phyloP scores from a whole-genome alignment of 192 early-diverging fungal genomes.

The Chytriomyces hyalinus region DNA sequence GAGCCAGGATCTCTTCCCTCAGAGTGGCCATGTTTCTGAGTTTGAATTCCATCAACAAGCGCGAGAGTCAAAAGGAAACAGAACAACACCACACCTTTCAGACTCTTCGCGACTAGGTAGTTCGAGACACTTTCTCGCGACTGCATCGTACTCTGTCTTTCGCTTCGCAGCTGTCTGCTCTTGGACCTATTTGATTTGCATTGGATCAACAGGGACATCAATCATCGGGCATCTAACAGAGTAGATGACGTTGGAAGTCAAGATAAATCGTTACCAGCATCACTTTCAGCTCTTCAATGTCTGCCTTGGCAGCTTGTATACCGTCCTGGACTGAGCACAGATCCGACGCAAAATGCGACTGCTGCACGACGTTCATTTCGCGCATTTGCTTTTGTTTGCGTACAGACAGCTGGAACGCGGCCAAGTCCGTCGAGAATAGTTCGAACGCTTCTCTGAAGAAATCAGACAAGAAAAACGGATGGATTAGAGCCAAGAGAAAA shows the following conservation, averaged over 20 bases:
- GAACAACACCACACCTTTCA: neutral
- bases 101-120: constrained; percentile 28
- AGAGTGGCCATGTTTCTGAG: constrained; percentile 16
- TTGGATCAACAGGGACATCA: no score
- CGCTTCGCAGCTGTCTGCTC: constrained; percentile 47
- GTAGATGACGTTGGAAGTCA: no score
- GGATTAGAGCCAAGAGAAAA: constrained; percentile 3
- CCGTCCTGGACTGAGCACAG: constrained; percentile 40
- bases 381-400: constrained; percentile 57
- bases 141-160: constrained; percentile 63
- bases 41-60: neutral
- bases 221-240: no score
- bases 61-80: neutral
- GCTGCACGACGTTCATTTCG: constrained; percentile 59
- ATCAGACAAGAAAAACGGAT: neutral
- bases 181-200: neutral
- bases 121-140: constrained; percentile 57
- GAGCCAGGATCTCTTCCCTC: neutral
- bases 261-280: constrained; percentile 30
- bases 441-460: constrained; percentile 29
- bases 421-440: constrained; percentile 50
- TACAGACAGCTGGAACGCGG: constrained; percentile 49
- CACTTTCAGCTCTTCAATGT: constrained; percentile 53
- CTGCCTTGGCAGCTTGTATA: constrained; percentile 38
- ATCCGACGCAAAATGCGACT: constrained; percentile 47